Evolutionary conservation across 179 eudicot species (phyloP).

Genomic region (Gypsophila paniculata): DNA sequence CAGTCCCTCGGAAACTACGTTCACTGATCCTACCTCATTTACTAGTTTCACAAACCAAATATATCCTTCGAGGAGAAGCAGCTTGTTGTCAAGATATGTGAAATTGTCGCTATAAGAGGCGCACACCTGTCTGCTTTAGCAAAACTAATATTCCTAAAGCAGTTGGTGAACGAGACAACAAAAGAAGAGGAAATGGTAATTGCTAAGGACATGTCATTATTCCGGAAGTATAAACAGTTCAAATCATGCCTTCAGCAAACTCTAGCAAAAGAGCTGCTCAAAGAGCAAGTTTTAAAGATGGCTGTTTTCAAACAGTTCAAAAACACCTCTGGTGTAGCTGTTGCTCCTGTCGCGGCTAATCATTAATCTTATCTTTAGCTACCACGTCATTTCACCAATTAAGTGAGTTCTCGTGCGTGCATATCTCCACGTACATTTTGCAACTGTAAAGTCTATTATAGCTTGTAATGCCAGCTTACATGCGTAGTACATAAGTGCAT

Average conservation of each 20-base stretch:
- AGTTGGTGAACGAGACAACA: constrained; percentile 47
- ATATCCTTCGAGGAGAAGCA: constrained; percentile 50
- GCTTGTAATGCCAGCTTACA: too few relatives aligned
- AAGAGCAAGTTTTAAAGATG: constrained; percentile 26
- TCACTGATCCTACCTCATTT: not conserved
- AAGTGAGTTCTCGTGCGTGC: too few relatives aligned
- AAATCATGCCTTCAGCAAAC: constrained; percentile 43
- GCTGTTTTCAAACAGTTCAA: constrained; percentile 37
- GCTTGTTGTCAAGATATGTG: constrained; percentile 60
- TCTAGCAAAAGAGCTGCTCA: constrained; percentile 41
- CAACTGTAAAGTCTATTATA: too few relatives aligned
- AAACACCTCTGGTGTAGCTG: constrained; percentile 64
- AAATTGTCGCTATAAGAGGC: constrained; percentile 58
- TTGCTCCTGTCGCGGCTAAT: constrained; percentile 65
- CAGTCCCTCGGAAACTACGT: too few relatives aligned
- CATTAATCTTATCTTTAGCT: constrained; percentile 25
- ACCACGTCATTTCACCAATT: not conserved
- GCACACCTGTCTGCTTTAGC: constrained; percentile 83
- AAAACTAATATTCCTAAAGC: constrained; percentile 62
- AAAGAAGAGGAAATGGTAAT: constrained; percentile 44
- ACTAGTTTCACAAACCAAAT: constrained; percentile 13
- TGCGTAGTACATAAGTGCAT: too few relatives aligned
- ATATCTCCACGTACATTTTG: too few relatives aligned
- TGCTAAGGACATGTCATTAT: constrained; percentile 70
- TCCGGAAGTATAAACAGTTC: constrained; percentile 36